Conservation (phyloP, 2,329 filamentous ascomycete genomes). For the Lachnellula occidentalis region DNA sequence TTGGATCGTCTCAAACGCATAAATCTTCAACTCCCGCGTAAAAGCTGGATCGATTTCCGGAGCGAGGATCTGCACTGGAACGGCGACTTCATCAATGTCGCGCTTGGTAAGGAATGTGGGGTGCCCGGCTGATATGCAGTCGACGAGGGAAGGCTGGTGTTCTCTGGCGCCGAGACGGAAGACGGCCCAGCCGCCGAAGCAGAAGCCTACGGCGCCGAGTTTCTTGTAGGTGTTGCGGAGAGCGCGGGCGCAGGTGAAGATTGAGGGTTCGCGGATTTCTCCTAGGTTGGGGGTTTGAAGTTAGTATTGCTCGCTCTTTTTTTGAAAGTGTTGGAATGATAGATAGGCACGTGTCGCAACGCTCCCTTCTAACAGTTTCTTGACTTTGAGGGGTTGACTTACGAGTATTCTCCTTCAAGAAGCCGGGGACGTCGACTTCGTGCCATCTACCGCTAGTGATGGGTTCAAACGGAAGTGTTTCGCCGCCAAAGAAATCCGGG, state of each 20-base stretch:
- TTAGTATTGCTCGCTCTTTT: too few species aligned
- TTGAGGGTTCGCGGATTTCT: conserved; percentile 17
- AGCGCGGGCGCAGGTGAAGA: conserved; percentile 12
- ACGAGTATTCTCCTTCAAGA: too few species aligned
- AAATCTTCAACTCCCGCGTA: conserved; percentile 41
- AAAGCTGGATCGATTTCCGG: conserved; percentile 43
- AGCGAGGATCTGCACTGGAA: conserved; percentile 47
- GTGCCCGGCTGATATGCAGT: conserved; percentile 18
- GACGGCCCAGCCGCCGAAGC: conserved; percentile 19
- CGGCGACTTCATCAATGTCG: conserved; percentile 41
- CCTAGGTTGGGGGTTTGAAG: conserved; percentile 1
- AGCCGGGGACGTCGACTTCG: conserved; percentile 26
- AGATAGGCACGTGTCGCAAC: too few species aligned
- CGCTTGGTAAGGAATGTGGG: conserved; percentile 35
- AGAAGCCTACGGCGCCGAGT: conserved; percentile 17
- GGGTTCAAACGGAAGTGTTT: conserved; percentile 8
- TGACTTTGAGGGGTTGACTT: too few species aligned
- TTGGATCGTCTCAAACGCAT: conserved; percentile 36
- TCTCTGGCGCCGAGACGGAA: conserved; percentile 16
- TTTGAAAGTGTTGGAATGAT: too few species aligned
- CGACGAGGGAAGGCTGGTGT: conserved; percentile 34
- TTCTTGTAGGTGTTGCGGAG: conserved; percentile 11
- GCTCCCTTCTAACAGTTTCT: too few species aligned
- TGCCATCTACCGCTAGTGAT: conserved; percentile 17
- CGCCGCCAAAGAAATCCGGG: conserved; percentile 22